Evolutionary conservation across 2,329 filamentous ascomycete species (phyloP).

Genomic region (Pseudocercospora fuligena): DNA sequence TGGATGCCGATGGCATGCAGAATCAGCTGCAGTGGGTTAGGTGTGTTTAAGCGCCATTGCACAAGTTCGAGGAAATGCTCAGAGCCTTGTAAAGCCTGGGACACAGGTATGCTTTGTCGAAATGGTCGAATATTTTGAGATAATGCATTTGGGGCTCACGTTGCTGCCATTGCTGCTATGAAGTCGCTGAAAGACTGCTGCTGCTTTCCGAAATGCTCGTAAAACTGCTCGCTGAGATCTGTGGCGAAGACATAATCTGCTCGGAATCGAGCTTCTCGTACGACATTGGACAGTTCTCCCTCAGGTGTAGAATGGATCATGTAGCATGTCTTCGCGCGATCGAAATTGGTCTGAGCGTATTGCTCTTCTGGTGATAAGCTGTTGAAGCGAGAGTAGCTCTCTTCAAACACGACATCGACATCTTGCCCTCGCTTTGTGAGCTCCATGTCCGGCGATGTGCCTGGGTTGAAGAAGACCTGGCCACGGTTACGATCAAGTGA

Average conservation of each 20-base stretch:
- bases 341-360: slow-evolving; percentile 12
- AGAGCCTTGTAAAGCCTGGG: no score
- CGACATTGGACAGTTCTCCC: slow-evolving; percentile 17
- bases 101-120: no score
- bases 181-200: slow-evolving; percentile 13
- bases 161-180: slow-evolving; percentile 25
- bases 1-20: no score
- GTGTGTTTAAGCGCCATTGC: no score
- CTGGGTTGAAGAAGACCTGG: slow-evolving; percentile 30
- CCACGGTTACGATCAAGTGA: slow-evolving; percentile 12
- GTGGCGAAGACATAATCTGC: slow-evolving; percentile 31
- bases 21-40: no score
- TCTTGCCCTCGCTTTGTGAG: slow-evolving; percentile 21
- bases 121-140: no score
- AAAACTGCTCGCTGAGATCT: slow-evolving; percentile 21
- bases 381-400: slow-evolving; percentile 20
- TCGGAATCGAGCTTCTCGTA: slow-evolving; percentile 23
- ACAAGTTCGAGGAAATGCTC: no score
- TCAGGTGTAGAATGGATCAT: slow-evolving; percentile 28
- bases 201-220: slow-evolving; percentile 29
- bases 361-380: slow-evolving; percentile 12
- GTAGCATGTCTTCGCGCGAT: slow-evolving; percentile 20
- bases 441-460: slow-evolving; percentile 24
- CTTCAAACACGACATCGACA: slow-evolving; percentile 26
- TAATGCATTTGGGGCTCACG: neutral